Evolutionary conservation across 768 basidiomycete species (phyloP).

Genomic region (Glaciozyma antarctica): DNA sequence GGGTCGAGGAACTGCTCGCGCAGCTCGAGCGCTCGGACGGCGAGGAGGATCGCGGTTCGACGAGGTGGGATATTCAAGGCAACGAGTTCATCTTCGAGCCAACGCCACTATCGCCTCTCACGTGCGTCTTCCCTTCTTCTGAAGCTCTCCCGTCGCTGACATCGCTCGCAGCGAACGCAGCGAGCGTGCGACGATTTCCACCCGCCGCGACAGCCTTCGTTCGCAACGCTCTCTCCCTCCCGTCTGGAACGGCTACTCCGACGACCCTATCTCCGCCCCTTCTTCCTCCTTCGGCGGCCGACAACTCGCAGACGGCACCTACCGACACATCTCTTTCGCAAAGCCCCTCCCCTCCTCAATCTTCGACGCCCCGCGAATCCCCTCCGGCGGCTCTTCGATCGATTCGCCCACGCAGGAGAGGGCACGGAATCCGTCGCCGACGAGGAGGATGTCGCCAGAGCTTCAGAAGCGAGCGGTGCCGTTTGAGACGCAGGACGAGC

Average conservation of each 20-base stretch:
- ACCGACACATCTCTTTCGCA: neutral
- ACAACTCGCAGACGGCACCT: neutral
- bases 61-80: too few relatives aligned
- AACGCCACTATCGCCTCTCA: neutral
- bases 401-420: neutral
- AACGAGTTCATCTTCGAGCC: too few relatives aligned
- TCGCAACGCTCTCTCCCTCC: neutral
- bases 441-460: neutral
- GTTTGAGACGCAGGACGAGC: neutral
- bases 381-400: neutral
- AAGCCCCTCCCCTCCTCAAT: neutral
- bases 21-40: too few relatives aligned
- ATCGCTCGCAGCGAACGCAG: neutral
- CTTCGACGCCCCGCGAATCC: neutral
- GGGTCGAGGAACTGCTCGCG: too few relatives aligned
- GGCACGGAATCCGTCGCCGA: neutral
- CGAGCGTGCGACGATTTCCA: neutral
- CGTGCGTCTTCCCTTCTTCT: neutral
- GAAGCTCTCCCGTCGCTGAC: neutral
- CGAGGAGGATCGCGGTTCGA: too few relatives aligned
- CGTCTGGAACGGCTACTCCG: neutral
- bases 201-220: neutral
- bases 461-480: neutral
- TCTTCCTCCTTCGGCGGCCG: neutral
- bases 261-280: neutral